Conservation (phyloP, 805 yeast species). For the Lipomyces chichibuensis region DNA sequence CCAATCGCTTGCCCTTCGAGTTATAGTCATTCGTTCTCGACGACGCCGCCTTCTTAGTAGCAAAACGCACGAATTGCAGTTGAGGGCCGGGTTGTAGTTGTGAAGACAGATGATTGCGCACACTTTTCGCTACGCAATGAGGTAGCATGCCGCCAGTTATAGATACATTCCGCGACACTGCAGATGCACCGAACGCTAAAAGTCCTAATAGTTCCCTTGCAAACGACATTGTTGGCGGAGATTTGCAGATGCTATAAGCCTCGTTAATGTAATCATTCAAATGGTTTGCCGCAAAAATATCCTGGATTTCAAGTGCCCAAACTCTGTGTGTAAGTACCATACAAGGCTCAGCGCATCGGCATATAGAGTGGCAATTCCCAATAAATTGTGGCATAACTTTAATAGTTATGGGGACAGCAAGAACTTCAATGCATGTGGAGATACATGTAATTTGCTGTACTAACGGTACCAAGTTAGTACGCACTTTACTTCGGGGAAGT, state of each 20-base stretch:
- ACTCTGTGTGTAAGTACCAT: too few relatives aligned
- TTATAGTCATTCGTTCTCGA: slow-evolving; percentile 93
- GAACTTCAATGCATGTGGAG: too few relatives aligned
- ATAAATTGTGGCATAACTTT: too few relatives aligned
- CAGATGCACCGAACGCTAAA: slow-evolving; percentile 3
- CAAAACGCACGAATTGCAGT: slow-evolving; percentile 63
- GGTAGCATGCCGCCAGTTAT: neutral
- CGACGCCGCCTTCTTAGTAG: slow-evolving; percentile 93
- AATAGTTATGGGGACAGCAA: too few relatives aligned
- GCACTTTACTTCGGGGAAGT: too few relatives aligned
- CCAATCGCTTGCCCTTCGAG: slow-evolving; percentile 92
- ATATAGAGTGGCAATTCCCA: too few relatives aligned
- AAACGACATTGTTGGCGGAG: slow-evolving; percentile 9
- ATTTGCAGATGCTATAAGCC: neutral
- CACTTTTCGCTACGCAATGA: neutral
- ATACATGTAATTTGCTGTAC: too few relatives aligned
- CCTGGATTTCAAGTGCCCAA: too few relatives aligned
- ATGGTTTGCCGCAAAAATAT: too few relatives aligned
- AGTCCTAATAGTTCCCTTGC: slow-evolving; percentile 4
- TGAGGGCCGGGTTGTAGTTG: slow-evolving; percentile 7
- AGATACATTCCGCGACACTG: slow-evolving; percentile 2
- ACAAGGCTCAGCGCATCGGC: too few relatives aligned
- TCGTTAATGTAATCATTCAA: too few relatives aligned
- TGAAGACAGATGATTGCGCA: neutral
- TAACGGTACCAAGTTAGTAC: too few relatives aligned